Evolutionary conservation across 2,329 filamentous ascomycete genomes (phyloP), one percentile per base, ranked within the genome.

Genomic region (Dothideomycetes sp.): DNA sequence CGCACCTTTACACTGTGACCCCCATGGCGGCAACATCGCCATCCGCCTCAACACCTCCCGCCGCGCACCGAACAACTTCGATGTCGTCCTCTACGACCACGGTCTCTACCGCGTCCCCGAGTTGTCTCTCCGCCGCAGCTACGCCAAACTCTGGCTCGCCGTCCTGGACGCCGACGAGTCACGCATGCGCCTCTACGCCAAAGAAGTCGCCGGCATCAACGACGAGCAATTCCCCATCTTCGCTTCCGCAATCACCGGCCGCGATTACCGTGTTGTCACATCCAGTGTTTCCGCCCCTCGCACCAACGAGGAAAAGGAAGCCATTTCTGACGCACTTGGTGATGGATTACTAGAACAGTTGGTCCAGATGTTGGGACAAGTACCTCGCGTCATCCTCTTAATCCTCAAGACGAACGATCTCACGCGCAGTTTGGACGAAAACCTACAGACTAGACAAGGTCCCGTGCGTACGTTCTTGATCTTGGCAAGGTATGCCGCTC

Each of bases 361-460:
- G 5, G 85, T 98, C 6, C 80, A 88, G 50, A 69, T 98, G 50
- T 75, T 98, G 4, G 85, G 86, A 33, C 78, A 85, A 53, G 88
- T 98, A 5, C 91, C 91, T 1, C 72, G 87, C 31, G 85, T 98
- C 49, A 94, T 98, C 41, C 71, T 98, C 10, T 70, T 98, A 19
- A 96, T 98, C 50, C 72, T 98, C 47, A 98, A 98, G 67, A 98
- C 91, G 2, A 98, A 98, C 59, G 91, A 98, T 63, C 68, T 98
- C 27, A 98, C 91, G 12, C 79, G 91, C 49, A 91, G 82, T 53
- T 73, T 98, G 13, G 91, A 98, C 58, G 91, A 98, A 67, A 88
- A 82, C 56, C 69, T 93, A 25, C 82, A 88, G 41, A 91, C 84
- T 0, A 71, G 74, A 5, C 63, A 77, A 52, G 76, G 77, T 1